These are phyloP conservation scores for Trichoderma simmonsii DNA, from an alignment of 2,329 filamentous ascomycete genomes.

Conservation along the genomic window DNA sequence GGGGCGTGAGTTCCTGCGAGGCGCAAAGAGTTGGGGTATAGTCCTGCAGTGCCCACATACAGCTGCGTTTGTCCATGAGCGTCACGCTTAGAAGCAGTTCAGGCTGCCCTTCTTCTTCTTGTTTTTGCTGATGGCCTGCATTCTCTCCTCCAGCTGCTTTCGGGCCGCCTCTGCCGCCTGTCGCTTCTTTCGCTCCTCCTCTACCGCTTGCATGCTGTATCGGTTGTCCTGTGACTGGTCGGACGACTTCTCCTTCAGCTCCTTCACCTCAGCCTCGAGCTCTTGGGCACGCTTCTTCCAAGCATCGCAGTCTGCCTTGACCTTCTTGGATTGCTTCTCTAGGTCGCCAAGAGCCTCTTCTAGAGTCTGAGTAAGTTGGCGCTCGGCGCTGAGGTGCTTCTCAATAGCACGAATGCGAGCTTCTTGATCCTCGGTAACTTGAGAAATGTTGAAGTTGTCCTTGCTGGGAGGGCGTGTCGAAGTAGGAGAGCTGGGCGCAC, in stretches of 20 bases:
- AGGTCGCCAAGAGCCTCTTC: conserved; percentile 95
- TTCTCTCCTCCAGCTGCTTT: conserved; percentile 87
- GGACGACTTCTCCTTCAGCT: conserved; percentile 52
- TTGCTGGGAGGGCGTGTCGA: conserved; percentile 75
- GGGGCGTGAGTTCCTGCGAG: conserved; percentile 8
- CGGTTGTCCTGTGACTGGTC: conserved; percentile 54
- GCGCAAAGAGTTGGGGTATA: conserved; percentile 19
- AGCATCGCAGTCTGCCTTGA: conserved; percentile 82
- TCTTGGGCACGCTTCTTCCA: conserved; percentile 84
- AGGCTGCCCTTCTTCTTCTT: conserved; percentile 95
- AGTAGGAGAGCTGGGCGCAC: conserved; percentile 51
- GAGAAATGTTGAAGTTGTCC: conserved; percentile 63
- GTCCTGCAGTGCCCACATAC: conserved; percentile 14
- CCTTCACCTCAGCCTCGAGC: conserved; percentile 69
- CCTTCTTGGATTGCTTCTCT: conserved; percentile 85
- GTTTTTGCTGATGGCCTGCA: conserved; percentile 82
- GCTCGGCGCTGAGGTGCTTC: conserved; percentile 93
- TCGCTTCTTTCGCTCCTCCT: conserved; percentile 93
- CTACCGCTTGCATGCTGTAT: conserved; percentile 81
- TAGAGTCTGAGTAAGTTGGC: conserved; percentile 89
- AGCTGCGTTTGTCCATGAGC: background rate
- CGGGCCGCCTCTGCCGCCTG: conserved; percentile 85
- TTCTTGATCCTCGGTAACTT: conserved; percentile 92
- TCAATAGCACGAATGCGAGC: conserved; percentile 92
- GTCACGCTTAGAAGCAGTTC: conserved; percentile 79